These are phyloP conservation scores for Ophiocytium majus DNA, from an alignment of 352 stramenopile genomes.

Conservation along the genomic window DNA sequence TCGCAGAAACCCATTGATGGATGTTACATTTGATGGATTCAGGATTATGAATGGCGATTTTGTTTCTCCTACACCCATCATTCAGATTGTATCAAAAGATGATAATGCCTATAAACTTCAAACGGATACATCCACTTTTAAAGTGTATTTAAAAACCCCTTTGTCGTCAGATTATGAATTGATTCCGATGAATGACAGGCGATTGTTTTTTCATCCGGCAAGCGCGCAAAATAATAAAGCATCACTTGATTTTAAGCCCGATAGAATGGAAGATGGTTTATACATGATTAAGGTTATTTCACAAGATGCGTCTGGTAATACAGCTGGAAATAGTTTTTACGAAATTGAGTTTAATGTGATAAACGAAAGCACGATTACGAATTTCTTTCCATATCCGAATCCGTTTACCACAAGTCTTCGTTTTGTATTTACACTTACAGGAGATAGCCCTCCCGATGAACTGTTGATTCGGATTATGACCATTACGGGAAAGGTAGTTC, in stretches of 20 bases:
- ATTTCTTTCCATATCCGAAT: background rate
- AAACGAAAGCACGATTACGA: background rate
- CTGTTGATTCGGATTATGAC: background rate
- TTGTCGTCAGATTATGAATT: no score
- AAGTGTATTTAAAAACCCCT: background rate
- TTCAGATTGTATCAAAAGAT: background rate
- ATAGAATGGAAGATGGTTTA: conserved; percentile 2
- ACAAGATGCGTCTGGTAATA: background rate
- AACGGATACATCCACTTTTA: background rate
- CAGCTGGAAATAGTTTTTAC: background rate
- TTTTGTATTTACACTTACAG: conserved; percentile 13
- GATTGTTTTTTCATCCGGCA: conserved; percentile 1
- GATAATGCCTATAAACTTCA: background rate
- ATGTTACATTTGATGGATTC: conserved; percentile 12
- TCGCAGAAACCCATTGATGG: background rate
- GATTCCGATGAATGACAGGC: background rate
- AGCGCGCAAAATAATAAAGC: background rate
- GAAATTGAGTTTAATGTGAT: background rate
- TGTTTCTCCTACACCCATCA: background rate
- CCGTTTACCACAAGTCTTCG: background rate
- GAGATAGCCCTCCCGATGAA: background rate
- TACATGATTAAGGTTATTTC: background rate
- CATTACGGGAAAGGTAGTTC: background rate
- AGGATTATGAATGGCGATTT: conserved; percentile 7
- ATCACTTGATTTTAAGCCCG: background rate